Conservation (phyloP, 345 rosid genomes). For the Murraya paniculata region DNA sequence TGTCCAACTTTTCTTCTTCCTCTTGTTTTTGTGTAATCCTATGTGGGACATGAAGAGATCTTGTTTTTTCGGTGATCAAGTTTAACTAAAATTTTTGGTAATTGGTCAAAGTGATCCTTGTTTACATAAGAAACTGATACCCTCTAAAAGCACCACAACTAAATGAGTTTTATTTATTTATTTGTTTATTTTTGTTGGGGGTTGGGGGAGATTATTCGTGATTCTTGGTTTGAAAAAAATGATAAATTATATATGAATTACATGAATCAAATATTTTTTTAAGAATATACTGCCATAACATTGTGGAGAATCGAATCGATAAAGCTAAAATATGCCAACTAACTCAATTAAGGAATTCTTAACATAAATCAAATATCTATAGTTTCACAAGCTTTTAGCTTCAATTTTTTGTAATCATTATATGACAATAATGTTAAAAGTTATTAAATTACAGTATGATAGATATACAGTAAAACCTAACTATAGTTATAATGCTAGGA, state of each 20-base stretch:
- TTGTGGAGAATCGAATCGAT: too few relatives aligned
- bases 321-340: too few relatives aligned
- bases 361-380: background rate
- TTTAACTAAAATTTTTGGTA: background rate
- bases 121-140: background rate
- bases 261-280: too few relatives aligned
- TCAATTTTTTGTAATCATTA: background rate
- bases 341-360: too few relatives aligned
- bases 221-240: too few relatives aligned
- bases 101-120: background rate
- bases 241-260: too few relatives aligned
- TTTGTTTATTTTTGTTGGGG: too few relatives aligned
- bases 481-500: too few relatives aligned
- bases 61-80: conserved; percentile 9
- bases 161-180: too few relatives aligned
- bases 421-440: background rate
- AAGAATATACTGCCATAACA: too few relatives aligned
- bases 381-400: background rate
- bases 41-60: conserved; percentile 27
- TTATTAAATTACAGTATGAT: too few relatives aligned
- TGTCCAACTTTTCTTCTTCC: background rate
- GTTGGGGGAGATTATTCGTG: background rate
- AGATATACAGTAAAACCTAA: too few relatives aligned
- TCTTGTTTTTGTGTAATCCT: conserved; percentile 12
- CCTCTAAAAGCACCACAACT: background rate